Evolutionary conservation across 164 flowering plant genomes (phyloP).

Genomic region (Vitis vinifera): DNA sequence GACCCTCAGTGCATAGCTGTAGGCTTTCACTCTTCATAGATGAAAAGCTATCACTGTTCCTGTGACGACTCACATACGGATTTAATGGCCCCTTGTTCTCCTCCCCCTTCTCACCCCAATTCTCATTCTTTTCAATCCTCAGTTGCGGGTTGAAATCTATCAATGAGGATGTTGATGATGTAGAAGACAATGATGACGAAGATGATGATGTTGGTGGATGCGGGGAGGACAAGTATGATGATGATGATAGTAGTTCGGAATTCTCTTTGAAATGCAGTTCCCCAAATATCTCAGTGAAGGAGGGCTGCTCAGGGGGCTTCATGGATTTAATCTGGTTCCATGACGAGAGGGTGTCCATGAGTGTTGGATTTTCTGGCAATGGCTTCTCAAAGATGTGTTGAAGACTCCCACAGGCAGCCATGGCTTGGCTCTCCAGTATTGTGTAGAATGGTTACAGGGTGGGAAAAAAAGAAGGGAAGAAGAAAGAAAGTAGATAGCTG

Average conservation of each 20-base stretch:
- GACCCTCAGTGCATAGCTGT: constrained; percentile 78
- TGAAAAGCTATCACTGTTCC: constrained; percentile 36
- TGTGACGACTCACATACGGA: constrained; percentile 10
- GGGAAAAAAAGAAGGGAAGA: neutral
- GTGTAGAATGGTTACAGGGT: neutral
- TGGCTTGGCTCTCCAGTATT: constrained; percentile 9
- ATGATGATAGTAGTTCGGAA: constrained; percentile 15
- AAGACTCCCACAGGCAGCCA: constrained; percentile 76
- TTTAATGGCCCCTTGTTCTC: constrained; percentile 1
- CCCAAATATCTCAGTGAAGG: constrained; percentile 74
- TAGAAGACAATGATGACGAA: constrained; percentile 3
- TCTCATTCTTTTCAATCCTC: neutral
- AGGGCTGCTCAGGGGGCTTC: constrained; percentile 28
- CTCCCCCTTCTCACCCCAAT: neutral
- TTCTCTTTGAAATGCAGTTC: constrained; percentile 71
- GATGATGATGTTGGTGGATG: neutral
- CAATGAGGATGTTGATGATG: constrained; percentile 5
- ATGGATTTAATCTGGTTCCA: constrained; percentile 53
- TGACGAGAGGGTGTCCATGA: constrained; percentile 51
- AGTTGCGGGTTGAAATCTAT: constrained; percentile 4
- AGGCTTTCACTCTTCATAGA: constrained; percentile 51
- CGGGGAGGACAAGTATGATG: constrained; percentile 6
- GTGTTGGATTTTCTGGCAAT: constrained; percentile 47
- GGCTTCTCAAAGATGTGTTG: constrained; percentile 67
- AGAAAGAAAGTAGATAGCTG: neutral